phyloP scores from a whole-genome alignment of 139 green algal species.

The Ettlia oleoabundans region DNA sequence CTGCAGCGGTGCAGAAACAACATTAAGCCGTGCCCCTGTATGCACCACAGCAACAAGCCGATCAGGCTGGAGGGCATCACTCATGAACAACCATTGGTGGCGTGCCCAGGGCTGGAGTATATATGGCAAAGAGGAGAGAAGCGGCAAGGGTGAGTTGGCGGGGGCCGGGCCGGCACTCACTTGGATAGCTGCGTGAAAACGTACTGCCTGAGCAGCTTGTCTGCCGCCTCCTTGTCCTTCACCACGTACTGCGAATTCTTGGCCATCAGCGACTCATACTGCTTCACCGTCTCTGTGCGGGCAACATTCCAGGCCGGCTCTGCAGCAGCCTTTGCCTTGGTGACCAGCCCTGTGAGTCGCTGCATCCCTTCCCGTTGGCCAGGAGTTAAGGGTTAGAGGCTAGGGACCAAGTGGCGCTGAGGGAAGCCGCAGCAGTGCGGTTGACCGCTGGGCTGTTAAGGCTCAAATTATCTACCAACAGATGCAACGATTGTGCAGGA shows the following conservation, averaged over 20 bases:
- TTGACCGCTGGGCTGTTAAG: neutral
- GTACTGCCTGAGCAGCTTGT: constrained; percentile 70
- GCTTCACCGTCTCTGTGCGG: constrained; percentile 39
- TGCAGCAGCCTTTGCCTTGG: constrained; percentile 40
- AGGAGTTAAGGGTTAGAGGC: neutral
- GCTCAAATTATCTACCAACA: no score
- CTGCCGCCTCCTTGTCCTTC: constrained; percentile 59
- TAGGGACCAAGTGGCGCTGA: neutral
- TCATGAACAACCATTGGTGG: no score
- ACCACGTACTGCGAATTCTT: constrained; percentile 71
- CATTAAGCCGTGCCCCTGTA: no score
- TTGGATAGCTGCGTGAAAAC: constrained; percentile 72
- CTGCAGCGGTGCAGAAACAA: no score
- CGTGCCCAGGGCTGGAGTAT: no score
- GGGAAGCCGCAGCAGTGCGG: neutral
- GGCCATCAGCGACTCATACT: constrained; percentile 62
- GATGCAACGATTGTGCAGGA: no score
- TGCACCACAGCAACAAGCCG: no score
- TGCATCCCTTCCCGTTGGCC: neutral
- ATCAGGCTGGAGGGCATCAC: no score
- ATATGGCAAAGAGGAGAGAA: no score
- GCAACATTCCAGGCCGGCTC: constrained; percentile 44
- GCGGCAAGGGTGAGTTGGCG: no score
- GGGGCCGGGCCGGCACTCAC: no score
- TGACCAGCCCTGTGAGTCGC: constrained; percentile 27